Evolutionary conservation across 75 land plant genomes (phyloP).

Genomic region (Sequoia sempervirens): DNA sequence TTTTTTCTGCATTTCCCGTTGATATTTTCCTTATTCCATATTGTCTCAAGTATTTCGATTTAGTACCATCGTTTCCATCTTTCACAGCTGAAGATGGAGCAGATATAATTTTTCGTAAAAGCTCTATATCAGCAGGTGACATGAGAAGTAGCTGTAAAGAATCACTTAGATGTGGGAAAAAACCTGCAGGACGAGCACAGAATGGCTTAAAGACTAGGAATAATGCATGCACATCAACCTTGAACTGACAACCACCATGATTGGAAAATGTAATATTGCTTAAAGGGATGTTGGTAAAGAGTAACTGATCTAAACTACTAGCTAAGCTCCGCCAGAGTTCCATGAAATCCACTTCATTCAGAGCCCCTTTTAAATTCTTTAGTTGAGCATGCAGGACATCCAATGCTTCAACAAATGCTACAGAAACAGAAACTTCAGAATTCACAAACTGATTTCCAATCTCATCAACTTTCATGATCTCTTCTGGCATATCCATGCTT

Average conservation of each 20-base stretch:
- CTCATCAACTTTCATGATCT: neutral
- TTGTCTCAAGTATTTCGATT: conserved; percentile 43
- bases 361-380: conserved; percentile 30
- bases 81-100: conserved; percentile 7
- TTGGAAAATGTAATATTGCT: conserved; percentile 54
- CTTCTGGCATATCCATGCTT: neutral
- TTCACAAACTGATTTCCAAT: neutral
- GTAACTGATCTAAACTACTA: conserved; percentile 55
- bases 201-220: conserved; percentile 73
- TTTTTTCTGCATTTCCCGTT: conserved; percentile 43
- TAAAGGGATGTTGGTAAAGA: conserved; percentile 48
- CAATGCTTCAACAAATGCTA: conserved; percentile 59
- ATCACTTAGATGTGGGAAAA: conserved; percentile 67
- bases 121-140: conserved; percentile 22
- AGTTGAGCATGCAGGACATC: conserved; percentile 72
- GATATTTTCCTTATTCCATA: conserved; percentile 47
- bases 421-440: conserved; percentile 31
- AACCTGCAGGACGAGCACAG: conserved; percentile 90
- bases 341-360: conserved; percentile 73
- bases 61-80: conserved; percentile 20
- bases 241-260: conserved; percentile 57
- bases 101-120: conserved; percentile 13
- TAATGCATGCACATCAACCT: conserved; percentile 48
- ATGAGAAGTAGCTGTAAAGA: conserved; percentile 54
- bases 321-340: conserved; percentile 76